Evolutionary conservation across 2,329 filamentous ascomycete genomes (phyloP), one percentile per base, ranked within the genome.

Genomic region (Monosporascus sp.): DNA sequence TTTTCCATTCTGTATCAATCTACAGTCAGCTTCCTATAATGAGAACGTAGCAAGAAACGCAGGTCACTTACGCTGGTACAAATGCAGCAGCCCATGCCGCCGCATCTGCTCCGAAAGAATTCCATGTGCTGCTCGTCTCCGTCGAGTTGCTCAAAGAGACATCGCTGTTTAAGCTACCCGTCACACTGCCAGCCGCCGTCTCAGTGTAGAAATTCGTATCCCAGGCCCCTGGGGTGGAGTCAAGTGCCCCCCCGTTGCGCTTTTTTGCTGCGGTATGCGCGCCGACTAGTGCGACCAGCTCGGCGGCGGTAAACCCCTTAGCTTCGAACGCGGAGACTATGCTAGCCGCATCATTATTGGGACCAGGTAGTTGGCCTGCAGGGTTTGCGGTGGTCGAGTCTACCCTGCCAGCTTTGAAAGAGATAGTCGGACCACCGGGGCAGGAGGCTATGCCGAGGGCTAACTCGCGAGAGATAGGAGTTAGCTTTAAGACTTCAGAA

Each of bases 151-250:
- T 59, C 14, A 68, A 55, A 49, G 49, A 61, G 40, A 50, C 54
- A 48, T 68, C 66, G 54, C 62, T 65, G 43, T 55, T 54, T 9
- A 68, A 50, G 41, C 57, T 64, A 15, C 61, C 38, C 7, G 63
- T 57, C 4, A 59, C 59, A 20, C 26, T 56, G 18, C 59, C 60
- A 31, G 62, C 57, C 7, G 57, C 53, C 1, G 64, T 65, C 57
- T 66, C 60, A 3, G 53, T 60, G 53, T 67, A 67, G 57, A 63
- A 67, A 6, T 31, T 52, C 7, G 57, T 60, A 48, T 67, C 65
- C 49, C 62, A 51, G 7, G 55, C 49, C 18, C 54, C 58, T 6
- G 60, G 53, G 1, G 60, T 64, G 17, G 53, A 53, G 51, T 67
- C 65, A 7, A 67, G 60, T 2, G 56, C 56, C 14, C 56, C 51